Evolutionary conservation across 2,329 filamentous ascomycete genomes (phyloP).

Genomic region (Neophaeococcomyces aloes): DNA sequence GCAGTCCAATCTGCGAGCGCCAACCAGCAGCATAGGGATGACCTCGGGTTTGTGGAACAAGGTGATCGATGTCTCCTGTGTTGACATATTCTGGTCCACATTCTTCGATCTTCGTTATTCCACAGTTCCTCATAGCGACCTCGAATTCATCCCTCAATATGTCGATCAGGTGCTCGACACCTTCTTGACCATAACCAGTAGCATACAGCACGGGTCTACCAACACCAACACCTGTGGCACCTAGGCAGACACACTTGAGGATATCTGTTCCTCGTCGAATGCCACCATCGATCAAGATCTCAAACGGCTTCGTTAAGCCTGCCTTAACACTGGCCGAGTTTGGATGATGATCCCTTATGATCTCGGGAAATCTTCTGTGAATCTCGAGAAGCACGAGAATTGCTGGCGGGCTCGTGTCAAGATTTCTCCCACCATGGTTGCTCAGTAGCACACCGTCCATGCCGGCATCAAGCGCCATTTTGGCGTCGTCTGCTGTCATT

Average conservation of each 20-base stretch:
- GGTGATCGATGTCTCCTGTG: conserved; percentile 41
- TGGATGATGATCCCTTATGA: conserved; percentile 33
- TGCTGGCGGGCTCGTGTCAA: conserved; percentile 42
- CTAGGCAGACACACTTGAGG: conserved; percentile 44
- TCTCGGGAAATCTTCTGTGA: conserved; percentile 40
- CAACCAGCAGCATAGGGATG: conserved; percentile 33
- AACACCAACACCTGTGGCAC: conserved; percentile 45
- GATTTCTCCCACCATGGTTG: conserved; percentile 51
- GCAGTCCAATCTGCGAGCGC: background rate
- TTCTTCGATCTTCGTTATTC: conserved; percentile 36
- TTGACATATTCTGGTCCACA: conserved; percentile 36
- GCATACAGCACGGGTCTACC: conserved; percentile 45
- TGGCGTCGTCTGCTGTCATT: conserved; percentile 47
- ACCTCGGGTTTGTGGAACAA: conserved; percentile 32
- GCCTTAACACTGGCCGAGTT: conserved; percentile 13
- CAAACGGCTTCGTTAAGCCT: conserved; percentile 25
- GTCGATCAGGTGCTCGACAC: conserved; percentile 44
- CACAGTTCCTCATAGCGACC: conserved; percentile 38
- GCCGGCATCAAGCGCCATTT: conserved; percentile 40
- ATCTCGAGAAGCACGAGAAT: conserved; percentile 45
- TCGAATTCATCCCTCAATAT: conserved; percentile 41
- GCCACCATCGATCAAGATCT: conserved; percentile 45
- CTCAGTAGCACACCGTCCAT: conserved; percentile 47
- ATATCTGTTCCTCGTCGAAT: conserved; percentile 46
- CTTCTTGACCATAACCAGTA: conserved; percentile 44